phyloP scores from a whole-genome alignment of 2,329 filamentous ascomycete genomes.

The Ophiostoma australiae region DNA sequence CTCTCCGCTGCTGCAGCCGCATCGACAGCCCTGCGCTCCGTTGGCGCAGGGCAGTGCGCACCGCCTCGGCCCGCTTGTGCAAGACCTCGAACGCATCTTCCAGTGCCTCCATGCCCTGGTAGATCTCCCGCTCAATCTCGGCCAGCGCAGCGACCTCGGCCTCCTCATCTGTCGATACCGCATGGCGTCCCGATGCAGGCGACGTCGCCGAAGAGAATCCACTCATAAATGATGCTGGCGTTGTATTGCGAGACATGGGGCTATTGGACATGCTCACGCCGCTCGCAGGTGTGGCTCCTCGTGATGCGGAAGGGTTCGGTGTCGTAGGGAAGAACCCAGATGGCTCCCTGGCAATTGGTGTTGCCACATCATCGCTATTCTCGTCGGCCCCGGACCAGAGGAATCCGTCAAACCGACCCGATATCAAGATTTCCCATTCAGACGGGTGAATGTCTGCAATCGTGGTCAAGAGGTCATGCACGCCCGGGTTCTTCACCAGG shows the following conservation, averaged over 20 bases:
- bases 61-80: slow-evolving; percentile 77
- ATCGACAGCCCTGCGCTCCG: slow-evolving; percentile 71
- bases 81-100: slow-evolving; percentile 91
- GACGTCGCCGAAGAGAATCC: slow-evolving; percentile 31
- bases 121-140: slow-evolving; percentile 90
- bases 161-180: slow-evolving; percentile 88
- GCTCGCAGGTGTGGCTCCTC: slow-evolving; percentile 37
- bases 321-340: slow-evolving; percentile 41
- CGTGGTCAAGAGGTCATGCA: slow-evolving; percentile 83
- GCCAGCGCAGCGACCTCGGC: slow-evolving; percentile 85
- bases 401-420: slow-evolving; percentile 92
- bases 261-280: slow-evolving; percentile 34
- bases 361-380: slow-evolving; percentile 37
- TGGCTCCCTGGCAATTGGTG: slow-evolving; percentile 39
- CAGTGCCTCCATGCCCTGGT: slow-evolving; percentile 85
- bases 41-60: slow-evolving; percentile 73
- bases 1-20: slow-evolving; percentile 55
- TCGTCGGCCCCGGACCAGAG: slow-evolving; percentile 91
- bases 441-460: slow-evolving; percentile 80
- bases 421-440: slow-evolving; percentile 96
- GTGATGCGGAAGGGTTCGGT: slow-evolving; percentile 38
- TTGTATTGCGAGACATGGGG: slow-evolving; percentile 51
- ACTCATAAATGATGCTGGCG: slow-evolving; percentile 39
- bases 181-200: slow-evolving; percentile 49
- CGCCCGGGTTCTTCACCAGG: slow-evolving; percentile 71